Percentiles rank a stretch among this genome's conserved stretches.
Conservation (phyloP, 2,329 filamentous ascomycete species). For the Fusarium duplospermum region DNA sequence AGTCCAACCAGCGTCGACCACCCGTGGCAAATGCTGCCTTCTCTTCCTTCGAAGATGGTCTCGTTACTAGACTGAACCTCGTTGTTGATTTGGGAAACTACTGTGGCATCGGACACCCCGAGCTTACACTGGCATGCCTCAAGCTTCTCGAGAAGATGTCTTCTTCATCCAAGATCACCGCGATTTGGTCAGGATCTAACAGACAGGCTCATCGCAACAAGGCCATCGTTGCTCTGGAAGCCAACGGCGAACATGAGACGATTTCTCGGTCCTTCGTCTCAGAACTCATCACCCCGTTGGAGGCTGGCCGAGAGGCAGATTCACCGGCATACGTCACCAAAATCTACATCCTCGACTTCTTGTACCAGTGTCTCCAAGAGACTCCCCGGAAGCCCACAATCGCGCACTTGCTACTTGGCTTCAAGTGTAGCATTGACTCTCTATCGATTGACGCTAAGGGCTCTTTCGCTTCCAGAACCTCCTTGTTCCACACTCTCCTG, state of each 20-base stretch:
- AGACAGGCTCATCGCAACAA: slow-evolving; percentile 79
- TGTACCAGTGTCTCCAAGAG: slow-evolving; percentile 82
- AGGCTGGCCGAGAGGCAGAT: slow-evolving; percentile 76
- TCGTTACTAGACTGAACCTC: slow-evolving; percentile 82
- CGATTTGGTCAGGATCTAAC: slow-evolving; percentile 71
- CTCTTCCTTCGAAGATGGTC: slow-evolving; percentile 90
- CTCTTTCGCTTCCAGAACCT: slow-evolving; percentile 76
- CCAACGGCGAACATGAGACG: slow-evolving; percentile 81
- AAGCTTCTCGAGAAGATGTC: slow-evolving; percentile 88
- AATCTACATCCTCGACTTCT: slow-evolving; percentile 84
- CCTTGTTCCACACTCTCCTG: slow-evolving; percentile 86
- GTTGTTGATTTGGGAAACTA: slow-evolving; percentile 88
- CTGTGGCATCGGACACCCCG: slow-evolving; percentile 84
- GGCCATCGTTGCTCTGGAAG: slow-evolving; percentile 88
- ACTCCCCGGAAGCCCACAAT: slow-evolving; percentile 84
- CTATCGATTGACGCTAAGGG: slow-evolving; percentile 76
- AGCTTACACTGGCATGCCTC: slow-evolving; percentile 83
- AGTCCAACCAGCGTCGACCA: slow-evolving; percentile 67
- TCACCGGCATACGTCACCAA: slow-evolving; percentile 85
- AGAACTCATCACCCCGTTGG: slow-evolving; percentile 76
- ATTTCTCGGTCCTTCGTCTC: slow-evolving; percentile 79
- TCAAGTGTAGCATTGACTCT: slow-evolving; percentile 78
- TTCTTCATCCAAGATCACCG: slow-evolving; percentile 82
- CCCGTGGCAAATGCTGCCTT: slow-evolving; percentile 77
- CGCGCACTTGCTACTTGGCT: slow-evolving; percentile 90